Evolutionary conservation across 192 early-diverging fungal species (phyloP).

Genomic region (Pecoramyces ruminantium): DNA sequence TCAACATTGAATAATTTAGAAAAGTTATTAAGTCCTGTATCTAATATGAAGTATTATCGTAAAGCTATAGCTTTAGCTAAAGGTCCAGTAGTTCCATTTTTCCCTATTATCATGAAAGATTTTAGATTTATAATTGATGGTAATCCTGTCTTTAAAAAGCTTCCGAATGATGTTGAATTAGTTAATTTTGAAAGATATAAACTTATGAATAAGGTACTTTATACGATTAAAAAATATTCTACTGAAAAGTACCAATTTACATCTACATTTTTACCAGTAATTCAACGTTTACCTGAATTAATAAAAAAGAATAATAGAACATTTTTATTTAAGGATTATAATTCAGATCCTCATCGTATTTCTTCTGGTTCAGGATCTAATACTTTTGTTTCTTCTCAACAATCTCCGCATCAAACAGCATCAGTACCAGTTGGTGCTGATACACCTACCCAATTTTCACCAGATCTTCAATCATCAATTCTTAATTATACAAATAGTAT

Average conservation of each 20-base stretch:
- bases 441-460: not conserved
- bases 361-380: not conserved
- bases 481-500: not conserved
- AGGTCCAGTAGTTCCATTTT: conserved; percentile 35
- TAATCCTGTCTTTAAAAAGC: conserved; percentile 17
- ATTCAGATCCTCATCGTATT: not conserved
- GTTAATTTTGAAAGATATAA: not conserved
- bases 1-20: conserved; percentile 26
- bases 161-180: not conserved
- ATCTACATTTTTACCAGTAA: not conserved
- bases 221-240: not conserved
- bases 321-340: not conserved
- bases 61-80: conserved; percentile 20
- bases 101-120: conserved; percentile 55
- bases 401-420: not conserved
- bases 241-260: not conserved
- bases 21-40: conserved; percentile 32
- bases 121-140: conserved; percentile 57
- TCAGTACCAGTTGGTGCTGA: not conserved
- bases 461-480: not conserved
- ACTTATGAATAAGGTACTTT: not conserved
- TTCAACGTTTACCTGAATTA: not conserved
- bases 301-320: not conserved
- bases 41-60: conserved; percentile 50
- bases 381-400: not conserved